Evolutionary conservation across 2,329 filamentous ascomycete species (phyloP).

Genomic region (Chaetoscypha palmicola): DNA sequence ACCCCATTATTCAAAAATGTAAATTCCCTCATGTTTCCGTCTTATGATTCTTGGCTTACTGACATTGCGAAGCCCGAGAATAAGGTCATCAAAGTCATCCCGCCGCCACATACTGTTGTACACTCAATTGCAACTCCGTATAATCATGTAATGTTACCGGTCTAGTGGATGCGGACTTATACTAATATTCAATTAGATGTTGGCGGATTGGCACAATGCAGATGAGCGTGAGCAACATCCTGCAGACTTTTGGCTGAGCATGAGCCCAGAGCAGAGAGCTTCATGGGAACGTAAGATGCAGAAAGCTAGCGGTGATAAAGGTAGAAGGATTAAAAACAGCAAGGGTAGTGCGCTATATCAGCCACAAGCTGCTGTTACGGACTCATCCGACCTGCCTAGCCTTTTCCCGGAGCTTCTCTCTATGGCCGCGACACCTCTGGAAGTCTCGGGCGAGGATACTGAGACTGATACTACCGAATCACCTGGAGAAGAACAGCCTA

Average conservation of each 20-base stretch:
- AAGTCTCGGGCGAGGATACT: conserved; percentile 16
- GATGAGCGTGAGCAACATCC: conserved; percentile 20
- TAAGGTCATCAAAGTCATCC: conserved; percentile 10
- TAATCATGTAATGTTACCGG: conserved; percentile 6
- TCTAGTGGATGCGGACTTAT: background rate
- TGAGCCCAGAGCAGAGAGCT: conserved; percentile 11
- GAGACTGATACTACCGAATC: conserved; percentile 16
- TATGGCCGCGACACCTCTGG: conserved; percentile 16
- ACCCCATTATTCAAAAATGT: conserved; percentile 22
- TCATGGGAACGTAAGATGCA: conserved; percentile 4
- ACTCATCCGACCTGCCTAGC: conserved; percentile 5
- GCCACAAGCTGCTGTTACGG: conserved; percentile 8
- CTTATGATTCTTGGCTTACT: conserved; percentile 1
- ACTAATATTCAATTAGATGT: conserved; percentile 3
- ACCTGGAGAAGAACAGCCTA: conserved; percentile 19
- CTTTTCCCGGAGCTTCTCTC: conserved; percentile 14
- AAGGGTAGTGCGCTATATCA: conserved; percentile 12
- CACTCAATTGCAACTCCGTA: conserved; percentile 14
- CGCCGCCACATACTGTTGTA: conserved; percentile 9
- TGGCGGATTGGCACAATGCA: conserved; percentile 9
- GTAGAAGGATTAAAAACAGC: conserved; percentile 10
- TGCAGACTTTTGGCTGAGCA: conserved; percentile 16
- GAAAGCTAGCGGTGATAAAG: conserved; percentile 10
- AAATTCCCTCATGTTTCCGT: conserved; percentile 11
- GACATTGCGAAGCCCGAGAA: conserved; percentile 19